Percentiles rank a stretch among this genome's conserved stretches.
These are phyloP conservation scores for Solanum pinnatisectum DNA, from an alignment of 257 asterid species.

Conservation along the genomic window DNA sequence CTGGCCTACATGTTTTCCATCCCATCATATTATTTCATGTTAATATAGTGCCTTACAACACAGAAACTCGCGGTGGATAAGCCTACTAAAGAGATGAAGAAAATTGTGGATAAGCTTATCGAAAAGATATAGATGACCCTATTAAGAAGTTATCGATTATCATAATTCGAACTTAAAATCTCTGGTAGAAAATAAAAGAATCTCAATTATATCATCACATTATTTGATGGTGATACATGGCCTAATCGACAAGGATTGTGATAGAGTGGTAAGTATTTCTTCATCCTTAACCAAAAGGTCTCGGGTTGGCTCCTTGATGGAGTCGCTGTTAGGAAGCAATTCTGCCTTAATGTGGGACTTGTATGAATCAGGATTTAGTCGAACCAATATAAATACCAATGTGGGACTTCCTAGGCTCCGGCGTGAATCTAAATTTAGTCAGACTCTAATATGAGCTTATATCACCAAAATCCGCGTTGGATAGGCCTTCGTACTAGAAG, in stretches of 20 bases:
- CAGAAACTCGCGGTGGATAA: neutral
- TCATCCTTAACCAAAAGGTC: too few relatives aligned
- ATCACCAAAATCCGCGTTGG: neutral
- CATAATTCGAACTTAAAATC: too few relatives aligned
- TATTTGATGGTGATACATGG: neutral
- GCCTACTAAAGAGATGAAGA: too few relatives aligned
- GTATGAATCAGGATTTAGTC: too few relatives aligned
- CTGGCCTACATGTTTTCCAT: neutral
- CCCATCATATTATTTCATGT: neutral
- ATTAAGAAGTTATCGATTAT: fast-evolving
- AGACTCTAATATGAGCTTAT: too few relatives aligned
- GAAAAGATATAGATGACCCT: neutral
- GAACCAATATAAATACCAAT: too few relatives aligned
- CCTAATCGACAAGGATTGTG: neutral
- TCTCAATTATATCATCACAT: neutral
- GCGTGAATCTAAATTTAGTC: too few relatives aligned
- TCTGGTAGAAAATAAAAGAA: neutral
- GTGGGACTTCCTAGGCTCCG: too few relatives aligned
- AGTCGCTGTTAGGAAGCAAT: too few relatives aligned
- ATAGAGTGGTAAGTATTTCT: too few relatives aligned
- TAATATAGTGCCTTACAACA: neutral
- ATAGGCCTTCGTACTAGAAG: neutral
- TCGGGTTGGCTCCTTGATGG: too few relatives aligned
- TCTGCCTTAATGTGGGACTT: too few relatives aligned
- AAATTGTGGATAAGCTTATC: neutral